Evolutionary conservation across 768 basidiomycete species (phyloP), one percentile per base, ranked within the genome.

Genomic region (Auriculariales sp.): DNA sequence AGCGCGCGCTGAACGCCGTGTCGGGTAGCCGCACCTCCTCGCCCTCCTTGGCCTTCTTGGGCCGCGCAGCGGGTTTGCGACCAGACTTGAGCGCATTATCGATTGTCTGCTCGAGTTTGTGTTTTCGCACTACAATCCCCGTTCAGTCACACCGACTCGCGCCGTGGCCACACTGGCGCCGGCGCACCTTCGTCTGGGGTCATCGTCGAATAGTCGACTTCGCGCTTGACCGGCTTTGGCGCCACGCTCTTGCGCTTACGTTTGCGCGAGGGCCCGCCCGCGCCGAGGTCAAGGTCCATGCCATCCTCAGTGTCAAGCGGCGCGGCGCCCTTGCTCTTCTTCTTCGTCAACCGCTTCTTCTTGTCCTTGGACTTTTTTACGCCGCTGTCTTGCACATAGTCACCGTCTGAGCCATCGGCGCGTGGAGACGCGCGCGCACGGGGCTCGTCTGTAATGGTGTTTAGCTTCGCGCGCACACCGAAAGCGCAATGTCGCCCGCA

Each of bases 41-140:
- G 61, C 83, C 82, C 68, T 88, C 90, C 56, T 79, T 74, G 28
- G 64, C 54, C 56, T 78, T 73, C 57, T 74, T 78, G 32, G 70
- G 74, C 14, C 82, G 70, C 27, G 73, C 71, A 2, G 70, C 63
- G 62, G 83, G 86, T 61, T 86, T 89, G 3, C n/a, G n/a, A n/a
- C n/a, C n/a, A n/a, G 81, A 71, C 64, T 88, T 90, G 17, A 93
- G 71, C 49, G 92, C 91, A 15, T 82, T 83, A 52, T 94, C 89
- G 52, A 98, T 77, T 57, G 80, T 73, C 73, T 82, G 83, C 58
- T 91, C 85, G 29, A 95, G 69, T 1, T 79, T 78, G 35, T 79
- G 64, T 66, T 86, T 86, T 54, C 71, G 80, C 9, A 80, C 92
- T 95, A n/a, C n/a, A n/a, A n/a, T n/a, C n/a, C n/a, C n/a, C 25